These are phyloP conservation scores for Kazachstania taianensis DNA, from an alignment of 805 yeast genomes.

Conservation along the genomic window DNA sequence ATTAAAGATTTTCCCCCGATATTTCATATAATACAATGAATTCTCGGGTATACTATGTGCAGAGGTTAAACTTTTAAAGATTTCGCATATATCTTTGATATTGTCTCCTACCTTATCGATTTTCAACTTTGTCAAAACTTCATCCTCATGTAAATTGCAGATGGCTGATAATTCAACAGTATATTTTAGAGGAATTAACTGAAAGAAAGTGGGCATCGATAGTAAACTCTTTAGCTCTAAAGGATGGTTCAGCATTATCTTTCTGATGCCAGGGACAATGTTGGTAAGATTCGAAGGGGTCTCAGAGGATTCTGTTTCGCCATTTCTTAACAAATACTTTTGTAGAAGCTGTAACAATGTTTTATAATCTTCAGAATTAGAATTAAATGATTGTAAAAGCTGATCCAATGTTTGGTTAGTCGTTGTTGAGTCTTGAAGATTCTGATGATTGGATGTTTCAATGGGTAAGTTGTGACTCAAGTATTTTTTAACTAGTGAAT, in stretches of 20 bases:
- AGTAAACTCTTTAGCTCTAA: conserved; percentile 25
- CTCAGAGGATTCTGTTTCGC: background rate
- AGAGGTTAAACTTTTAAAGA: conserved; percentile 15
- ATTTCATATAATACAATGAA: conserved; percentile 23
- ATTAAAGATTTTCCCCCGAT: conserved; percentile 20
- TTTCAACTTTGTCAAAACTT: conserved; percentile 11
- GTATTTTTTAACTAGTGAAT: conserved; percentile 21
- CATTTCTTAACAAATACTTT: conserved; percentile 8
- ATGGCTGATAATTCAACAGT: conserved; percentile 28
- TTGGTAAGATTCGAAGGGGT: conserved; percentile 8
- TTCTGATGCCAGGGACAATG: conserved; percentile 13
- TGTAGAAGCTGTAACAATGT: conserved; percentile 12
- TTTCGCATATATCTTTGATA: conserved; percentile 1
- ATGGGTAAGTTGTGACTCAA: conserved; percentile 8
- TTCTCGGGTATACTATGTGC: conserved; percentile 7
- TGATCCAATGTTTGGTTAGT: background rate
- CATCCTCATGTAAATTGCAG: conserved; percentile 14
- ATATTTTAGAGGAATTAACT: conserved; percentile 19
- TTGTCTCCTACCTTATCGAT: conserved; percentile 10
- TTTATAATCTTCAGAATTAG: background rate
- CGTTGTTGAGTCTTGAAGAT: background rate
- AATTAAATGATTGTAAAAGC: background rate
- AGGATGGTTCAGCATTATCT: conserved; percentile 22
- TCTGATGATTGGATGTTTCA: background rate
- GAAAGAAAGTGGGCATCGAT: conserved; percentile 18